Evolutionary conservation across 208 protist genomes (phyloP).

Genomic region (Trypanosoma congolense): DNA sequence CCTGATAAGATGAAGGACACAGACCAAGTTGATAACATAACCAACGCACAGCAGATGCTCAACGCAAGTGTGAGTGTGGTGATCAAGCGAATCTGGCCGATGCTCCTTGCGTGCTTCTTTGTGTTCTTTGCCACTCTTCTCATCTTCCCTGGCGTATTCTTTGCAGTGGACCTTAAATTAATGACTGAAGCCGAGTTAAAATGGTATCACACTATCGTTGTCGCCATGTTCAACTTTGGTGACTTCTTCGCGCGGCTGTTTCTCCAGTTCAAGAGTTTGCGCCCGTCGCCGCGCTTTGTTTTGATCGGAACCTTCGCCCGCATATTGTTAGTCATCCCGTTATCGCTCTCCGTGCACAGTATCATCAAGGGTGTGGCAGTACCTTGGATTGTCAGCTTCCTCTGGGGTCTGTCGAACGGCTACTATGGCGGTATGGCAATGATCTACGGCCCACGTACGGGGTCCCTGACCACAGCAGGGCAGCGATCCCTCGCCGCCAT

Average conservation of each 20-base stretch:
- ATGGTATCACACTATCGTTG: constrained; percentile 63
- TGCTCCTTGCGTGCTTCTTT: constrained; percentile 56
- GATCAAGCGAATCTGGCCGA: constrained; percentile 57
- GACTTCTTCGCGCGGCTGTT: constrained; percentile 52
- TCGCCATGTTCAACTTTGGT: constrained; percentile 53
- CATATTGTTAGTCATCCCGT: constrained; percentile 42
- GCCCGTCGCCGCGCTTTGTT: constrained; percentile 39
- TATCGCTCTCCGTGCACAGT: constrained; percentile 55
- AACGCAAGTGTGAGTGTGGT: constrained; percentile 31
- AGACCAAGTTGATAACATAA: constrained; percentile 49
- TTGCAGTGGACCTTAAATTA: constrained; percentile 24
- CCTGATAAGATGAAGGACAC: constrained; percentile 48
- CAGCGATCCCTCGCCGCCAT: constrained; percentile 63
- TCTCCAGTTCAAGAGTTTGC: constrained; percentile 34
- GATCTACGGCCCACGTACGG: constrained; percentile 52
- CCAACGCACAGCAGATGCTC: constrained; percentile 61
- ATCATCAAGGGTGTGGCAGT: constrained; percentile 36
- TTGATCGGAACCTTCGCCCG: constrained; percentile 39
- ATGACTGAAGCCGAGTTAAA: background rate
- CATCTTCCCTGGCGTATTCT: constrained; percentile 71
- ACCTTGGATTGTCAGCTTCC: constrained; percentile 48
- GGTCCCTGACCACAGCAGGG: constrained; percentile 39
- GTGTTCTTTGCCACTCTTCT: constrained; percentile 56
- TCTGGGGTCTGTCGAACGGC: constrained; percentile 67
- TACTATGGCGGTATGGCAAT: constrained; percentile 67